These are phyloP conservation scores for Aspergillus intermedius DNA, from an alignment of 2,329 filamentous ascomycete genomes.

Conservation along the genomic window DNA sequence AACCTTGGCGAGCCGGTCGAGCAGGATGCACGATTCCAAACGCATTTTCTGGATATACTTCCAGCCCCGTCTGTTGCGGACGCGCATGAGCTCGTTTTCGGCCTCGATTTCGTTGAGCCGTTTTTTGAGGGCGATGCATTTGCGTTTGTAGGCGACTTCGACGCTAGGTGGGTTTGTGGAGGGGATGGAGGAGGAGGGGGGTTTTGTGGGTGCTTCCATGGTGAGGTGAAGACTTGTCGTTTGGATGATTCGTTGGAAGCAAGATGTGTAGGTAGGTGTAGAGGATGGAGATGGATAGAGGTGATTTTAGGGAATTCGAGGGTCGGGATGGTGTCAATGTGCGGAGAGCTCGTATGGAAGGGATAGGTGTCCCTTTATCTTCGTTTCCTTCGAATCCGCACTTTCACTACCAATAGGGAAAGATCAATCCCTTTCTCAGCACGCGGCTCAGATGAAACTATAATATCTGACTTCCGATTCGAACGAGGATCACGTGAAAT, in stretches of 20 bases:
- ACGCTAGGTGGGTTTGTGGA: slow-evolving; percentile 70
- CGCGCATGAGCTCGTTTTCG: slow-evolving; percentile 75
- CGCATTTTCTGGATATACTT: slow-evolving; percentile 88
- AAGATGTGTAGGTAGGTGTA: neutral
- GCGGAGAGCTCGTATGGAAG: neutral
- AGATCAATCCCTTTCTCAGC: neutral
- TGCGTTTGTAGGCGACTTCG: slow-evolving; percentile 90
- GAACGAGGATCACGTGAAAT: neutral
- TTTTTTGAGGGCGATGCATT: slow-evolving; percentile 91
- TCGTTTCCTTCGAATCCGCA: neutral
- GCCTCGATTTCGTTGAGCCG: slow-evolving; percentile 88
- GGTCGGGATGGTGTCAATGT: no score
- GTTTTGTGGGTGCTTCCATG: slow-evolving; percentile 24
- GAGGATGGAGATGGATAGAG: neutral
- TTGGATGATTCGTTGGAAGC: neutral
- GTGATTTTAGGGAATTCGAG: neutral
- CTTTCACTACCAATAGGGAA: neutral
- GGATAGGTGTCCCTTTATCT: neutral
- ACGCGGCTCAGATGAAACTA: neutral
- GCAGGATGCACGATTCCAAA: slow-evolving; percentile 47
- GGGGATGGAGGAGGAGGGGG: slow-evolving; percentile 20
- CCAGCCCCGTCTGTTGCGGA: slow-evolving; percentile 71
- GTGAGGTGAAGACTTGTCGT: slow-evolving; percentile 5
- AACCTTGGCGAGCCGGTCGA: slow-evolving; percentile 35
- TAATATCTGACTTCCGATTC: neutral